Evolutionary conservation across 169 alveolate species (phyloP).

Genomic region (Plasmodium reichenowi): DNA sequence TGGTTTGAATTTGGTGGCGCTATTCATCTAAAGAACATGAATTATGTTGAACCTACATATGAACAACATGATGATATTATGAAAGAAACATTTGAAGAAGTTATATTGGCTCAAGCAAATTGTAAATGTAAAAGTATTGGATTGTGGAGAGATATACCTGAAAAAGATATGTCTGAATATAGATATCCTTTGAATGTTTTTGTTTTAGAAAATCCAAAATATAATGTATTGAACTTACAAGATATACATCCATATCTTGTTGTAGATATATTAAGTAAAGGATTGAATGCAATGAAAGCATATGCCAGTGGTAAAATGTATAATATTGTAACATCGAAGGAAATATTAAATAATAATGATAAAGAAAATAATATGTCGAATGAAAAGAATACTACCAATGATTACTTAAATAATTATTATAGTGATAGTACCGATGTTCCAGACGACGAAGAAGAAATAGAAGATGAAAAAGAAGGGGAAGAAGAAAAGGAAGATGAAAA

Average conservation of each 20-base stretch:
- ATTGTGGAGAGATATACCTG: slow-evolving; percentile 70
- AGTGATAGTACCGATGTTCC: no score
- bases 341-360: background rate
- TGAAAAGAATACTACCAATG: background rate
- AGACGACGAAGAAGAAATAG: background rate
- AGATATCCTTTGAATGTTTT: slow-evolving; percentile 47
- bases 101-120: slow-evolving; percentile 56
- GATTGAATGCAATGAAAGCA: slow-evolving; percentile 15
- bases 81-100: slow-evolving; percentile 27
- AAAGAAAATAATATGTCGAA: background rate
- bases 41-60: slow-evolving; percentile 6
- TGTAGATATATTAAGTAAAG: slow-evolving; percentile 39
- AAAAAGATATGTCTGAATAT: slow-evolving; percentile 19
- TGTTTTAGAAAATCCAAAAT: slow-evolving; percentile 48
- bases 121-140: slow-evolving; percentile 26
- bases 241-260: slow-evolving; percentile 47
- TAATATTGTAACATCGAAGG: background rate
- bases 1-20: slow-evolving; percentile 76
- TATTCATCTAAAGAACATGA: slow-evolving; percentile 30
- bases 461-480: background rate
- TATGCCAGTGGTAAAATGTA: background rate
- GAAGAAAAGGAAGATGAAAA: background rate
- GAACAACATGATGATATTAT: slow-evolving; percentile 41
- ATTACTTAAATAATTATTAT: no score
- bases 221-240: slow-evolving; percentile 24